Base-by-base conservation (phyloP, 495 filamentous ascomycete species). In the Neurospora sublineolata region DNA sequence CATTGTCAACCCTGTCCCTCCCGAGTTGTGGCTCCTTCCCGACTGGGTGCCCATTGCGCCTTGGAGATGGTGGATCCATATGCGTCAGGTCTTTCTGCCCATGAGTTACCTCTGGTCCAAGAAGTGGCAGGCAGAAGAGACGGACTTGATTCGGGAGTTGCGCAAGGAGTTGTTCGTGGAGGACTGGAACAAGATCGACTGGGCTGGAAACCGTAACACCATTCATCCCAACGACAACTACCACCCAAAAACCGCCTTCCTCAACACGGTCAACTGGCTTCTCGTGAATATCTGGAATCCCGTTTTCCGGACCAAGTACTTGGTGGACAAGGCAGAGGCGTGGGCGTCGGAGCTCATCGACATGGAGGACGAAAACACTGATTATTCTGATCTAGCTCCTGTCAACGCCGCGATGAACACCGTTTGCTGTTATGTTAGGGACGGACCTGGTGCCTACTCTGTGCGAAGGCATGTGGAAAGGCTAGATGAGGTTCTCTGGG, bases 1-100 rank as follows among this genome's bases (percentile, higher is more conserved):
- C 70, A 90, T 92, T 72, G 93, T 98, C 74, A 98, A 98, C 75
- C 95, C 95, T 0, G 88, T 94, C 14, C 95, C 95, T 5, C 91
- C 95, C 1, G 95, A 99, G 81, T 76, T 98, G 46, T 99, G 95
- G 94, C 87, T 97, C 36, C 83, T 99, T 3, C 96, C 95, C 3
- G 93, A 98, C 79, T 98, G 95, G 94, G 88, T 94, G 16, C 96
- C 95, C 1, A 87, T 98, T 75, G 90, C 93, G 11, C 95, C 96
- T 0, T 98, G 96, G 95, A 86, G 93, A 67, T 99, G 95, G 95
- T 99, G 95, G 95, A 93, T 97, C 73, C 95, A 99, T 73, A 97
- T 97, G 80, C 93, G 95, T 18, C 88, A 91, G 79, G 94, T 99
- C 38, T 97, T 94, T 79, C 80, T 97, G 41, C 91, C 94, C 11